These are phyloP conservation scores for Fusarium compactum DNA, from an alignment of 2,329 filamentous ascomycete species.

Conservation along the genomic window DNA sequence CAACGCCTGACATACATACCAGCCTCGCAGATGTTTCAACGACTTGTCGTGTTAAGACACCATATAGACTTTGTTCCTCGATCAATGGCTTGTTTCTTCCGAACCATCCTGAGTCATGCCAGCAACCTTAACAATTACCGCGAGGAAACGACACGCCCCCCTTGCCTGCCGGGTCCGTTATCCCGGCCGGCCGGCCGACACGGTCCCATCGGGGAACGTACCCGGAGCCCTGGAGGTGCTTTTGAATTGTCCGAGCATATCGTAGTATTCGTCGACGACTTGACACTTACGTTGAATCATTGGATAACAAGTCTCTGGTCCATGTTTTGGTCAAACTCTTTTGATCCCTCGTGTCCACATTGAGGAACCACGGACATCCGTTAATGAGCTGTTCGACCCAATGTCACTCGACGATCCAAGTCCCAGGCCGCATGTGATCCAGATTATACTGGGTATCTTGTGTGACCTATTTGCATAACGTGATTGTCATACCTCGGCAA, in stretches of 20 bases:
- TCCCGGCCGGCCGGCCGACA: conserved; percentile 39
- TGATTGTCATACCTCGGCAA: conserved; percentile 33
- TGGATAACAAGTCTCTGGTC: conserved; percentile 4
- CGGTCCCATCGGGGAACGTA: conserved; percentile 41
- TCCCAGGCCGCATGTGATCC: conserved; percentile 3
- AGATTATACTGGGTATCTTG: conserved; percentile 23
- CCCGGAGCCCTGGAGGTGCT: conserved; percentile 23
- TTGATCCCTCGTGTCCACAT: conserved; percentile 24
- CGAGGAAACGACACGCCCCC: conserved; percentile 21
- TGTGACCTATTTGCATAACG: conserved; percentile 18
- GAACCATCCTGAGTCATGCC: conserved; percentile 32
- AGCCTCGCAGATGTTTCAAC: conserved; percentile 11
- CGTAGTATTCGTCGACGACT: conserved; percentile 8
- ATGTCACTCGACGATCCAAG: conserved; percentile 15
- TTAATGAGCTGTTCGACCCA: conserved; percentile 14
- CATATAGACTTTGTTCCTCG: conserved; percentile 15
- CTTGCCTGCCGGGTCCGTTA: conserved; percentile 33
- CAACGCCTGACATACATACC: conserved; percentile 20
- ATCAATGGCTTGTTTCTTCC: conserved; percentile 18
- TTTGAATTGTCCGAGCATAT: conserved; percentile 24
- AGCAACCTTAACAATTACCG: conserved; percentile 15
- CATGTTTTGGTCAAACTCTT: conserved; percentile 8
- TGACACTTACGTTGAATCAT: conserved; percentile 12
- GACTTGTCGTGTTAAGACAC: conserved; percentile 3
- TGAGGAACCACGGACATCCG: conserved; percentile 1